These are phyloP conservation scores for Volvox africanus DNA, from an alignment of 139 green algal genomes.

Conservation along the genomic window DNA sequence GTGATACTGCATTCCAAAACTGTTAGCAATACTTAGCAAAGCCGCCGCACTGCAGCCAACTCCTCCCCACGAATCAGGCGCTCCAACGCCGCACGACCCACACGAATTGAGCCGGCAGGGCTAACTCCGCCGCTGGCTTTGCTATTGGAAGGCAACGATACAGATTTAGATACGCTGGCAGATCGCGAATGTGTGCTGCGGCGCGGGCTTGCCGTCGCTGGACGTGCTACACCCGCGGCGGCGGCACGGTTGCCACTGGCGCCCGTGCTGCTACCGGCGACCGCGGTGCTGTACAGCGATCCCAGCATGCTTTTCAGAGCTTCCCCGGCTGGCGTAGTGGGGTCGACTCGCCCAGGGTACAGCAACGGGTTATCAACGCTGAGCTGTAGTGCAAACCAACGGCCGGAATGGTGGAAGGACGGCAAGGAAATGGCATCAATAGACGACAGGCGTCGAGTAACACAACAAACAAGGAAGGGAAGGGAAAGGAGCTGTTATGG, in stretches of 20 bases:
- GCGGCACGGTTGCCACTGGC: neutral
- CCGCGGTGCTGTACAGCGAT: neutral
- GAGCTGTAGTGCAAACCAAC: neutral
- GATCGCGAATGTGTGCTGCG: neutral
- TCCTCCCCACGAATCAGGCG: constrained; percentile 9
- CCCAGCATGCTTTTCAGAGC: neutral
- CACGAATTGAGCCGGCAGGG: neutral
- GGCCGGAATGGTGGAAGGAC: too few relatives aligned
- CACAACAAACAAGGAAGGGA: too few relatives aligned
- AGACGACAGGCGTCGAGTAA: too few relatives aligned
- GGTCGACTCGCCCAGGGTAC: neutral
- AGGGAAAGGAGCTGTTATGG: too few relatives aligned
- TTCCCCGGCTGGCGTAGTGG: neutral
- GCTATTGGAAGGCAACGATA: neutral
- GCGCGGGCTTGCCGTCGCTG: neutral
- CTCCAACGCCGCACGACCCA: constrained; percentile 10
- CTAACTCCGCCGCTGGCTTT: neutral
- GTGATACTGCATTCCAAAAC: too few relatives aligned
- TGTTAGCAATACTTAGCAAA: neutral
- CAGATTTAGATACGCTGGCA: neutral
- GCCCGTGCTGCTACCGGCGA: neutral
- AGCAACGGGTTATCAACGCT: constrained; percentile 1
- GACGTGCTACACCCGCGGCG: neutral
- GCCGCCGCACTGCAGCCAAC: constrained; percentile 7
- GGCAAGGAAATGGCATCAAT: too few relatives aligned